Base-by-base conservation (phyloP, 139 green algal species). In the Closterium sp. region DNA sequence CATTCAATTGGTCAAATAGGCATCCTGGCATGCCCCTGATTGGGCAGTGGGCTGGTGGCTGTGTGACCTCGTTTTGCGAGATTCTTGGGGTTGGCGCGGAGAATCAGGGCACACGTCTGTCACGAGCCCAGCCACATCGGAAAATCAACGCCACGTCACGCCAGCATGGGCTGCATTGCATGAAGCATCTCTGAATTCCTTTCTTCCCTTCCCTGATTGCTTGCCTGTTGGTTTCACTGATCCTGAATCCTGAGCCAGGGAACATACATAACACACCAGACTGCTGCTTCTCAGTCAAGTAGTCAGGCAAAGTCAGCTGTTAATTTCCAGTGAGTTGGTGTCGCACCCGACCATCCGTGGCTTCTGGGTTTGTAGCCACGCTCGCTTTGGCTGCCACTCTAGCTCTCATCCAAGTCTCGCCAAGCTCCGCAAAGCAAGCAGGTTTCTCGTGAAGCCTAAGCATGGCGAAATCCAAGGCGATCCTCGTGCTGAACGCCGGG, bases 401-500 rank as follows among this genome's bases (percentile, higher is more conserved):
- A 55, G 36, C n/a, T 55, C 36, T 55, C 36, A 55, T 6, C 6
- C 4, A 28, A 76, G 16, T n/a, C 55, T 76, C 16, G 55, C 55
- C 55, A 76, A 76, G 55, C 55, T 1, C 25, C 55, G 55, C 21
- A 16, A 28, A 76, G 10, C 25, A 2, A 76, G 12, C 25, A 5
- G 55, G 16, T 76, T 76, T 76, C 55, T 76, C 55, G 55, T 76
- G 55, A 76, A 76, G 12, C 12, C 55, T 76, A 28, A 76, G 16
- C 55, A 76, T 76, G 55, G 55, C 55, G 55, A 76, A 76, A 19
- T 76, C 55, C 16, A 76, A 76, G 55, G 25, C 89, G 25, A 90
- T 92, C 4, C 85, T 92, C 21, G 89, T 92, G 31, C 89, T 92
- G 5, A 92, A 92, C 21, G 84, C 89, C 1, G 89, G 89, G 23